phyloP scores from a whole-genome alignment of 78 protist genomes.

The Dictyostelium citrinum region DNA sequence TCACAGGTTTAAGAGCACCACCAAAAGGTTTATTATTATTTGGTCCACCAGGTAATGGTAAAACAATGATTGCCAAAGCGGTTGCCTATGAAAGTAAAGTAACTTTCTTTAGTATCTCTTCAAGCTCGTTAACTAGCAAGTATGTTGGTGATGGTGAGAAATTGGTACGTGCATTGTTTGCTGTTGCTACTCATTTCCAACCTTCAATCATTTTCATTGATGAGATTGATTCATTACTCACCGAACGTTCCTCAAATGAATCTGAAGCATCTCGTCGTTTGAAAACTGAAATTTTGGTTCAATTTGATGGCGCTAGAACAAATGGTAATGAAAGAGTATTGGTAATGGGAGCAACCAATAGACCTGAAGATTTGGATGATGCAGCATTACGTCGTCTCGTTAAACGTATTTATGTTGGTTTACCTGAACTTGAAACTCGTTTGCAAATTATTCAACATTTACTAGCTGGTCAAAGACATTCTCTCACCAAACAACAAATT shows the following conservation, averaged over 20 bases:
- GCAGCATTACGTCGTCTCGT: constrained; percentile 92
- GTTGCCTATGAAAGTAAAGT: constrained; percentile 94
- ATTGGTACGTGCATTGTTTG: constrained; percentile 90
- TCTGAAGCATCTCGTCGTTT: constrained; percentile 82
- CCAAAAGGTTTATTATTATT: constrained; percentile 82
- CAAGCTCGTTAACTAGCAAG: constrained; percentile 92
- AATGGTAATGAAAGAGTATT: constrained; percentile 50
- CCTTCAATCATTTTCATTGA: constrained; percentile 93
- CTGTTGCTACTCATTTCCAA: constrained; percentile 80
- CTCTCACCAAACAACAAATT: constrained; percentile 14
- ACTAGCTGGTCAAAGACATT: constrained; percentile 14
- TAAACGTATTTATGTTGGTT: constrained; percentile 89
- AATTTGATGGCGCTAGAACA: constrained; percentile 78
- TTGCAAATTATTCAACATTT: constrained; percentile 26
- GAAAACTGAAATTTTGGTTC: constrained; percentile 88
- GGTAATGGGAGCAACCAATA: constrained; percentile 93
- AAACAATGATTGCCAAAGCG: constrained; percentile 93
- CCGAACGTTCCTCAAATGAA: constrained; percentile 62
- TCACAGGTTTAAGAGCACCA: constrained; percentile 81
- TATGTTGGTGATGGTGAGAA: constrained; percentile 93
- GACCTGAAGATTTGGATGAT: constrained; percentile 96
- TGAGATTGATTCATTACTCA: constrained; percentile 92
- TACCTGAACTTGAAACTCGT: constrained; percentile 89
- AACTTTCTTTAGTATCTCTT: constrained; percentile 94
- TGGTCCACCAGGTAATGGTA: constrained; percentile 92